Evolutionary conservation across 108 stramenopile species (phyloP).

Genomic region (Nitzschia palea): DNA sequence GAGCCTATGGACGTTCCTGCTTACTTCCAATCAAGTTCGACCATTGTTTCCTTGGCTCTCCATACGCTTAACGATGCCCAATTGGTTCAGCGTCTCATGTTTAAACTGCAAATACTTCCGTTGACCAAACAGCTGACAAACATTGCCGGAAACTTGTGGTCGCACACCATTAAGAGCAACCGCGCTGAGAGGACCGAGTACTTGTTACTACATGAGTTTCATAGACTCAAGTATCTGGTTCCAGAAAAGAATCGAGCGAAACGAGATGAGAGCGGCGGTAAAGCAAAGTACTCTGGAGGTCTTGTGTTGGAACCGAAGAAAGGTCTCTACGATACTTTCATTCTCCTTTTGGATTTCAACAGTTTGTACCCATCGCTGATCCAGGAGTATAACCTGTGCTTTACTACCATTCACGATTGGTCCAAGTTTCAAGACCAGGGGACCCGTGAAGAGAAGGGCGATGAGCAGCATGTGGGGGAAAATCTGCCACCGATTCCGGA

Average conservation of each 20-base stretch:
- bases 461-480: constrained; percentile 32
- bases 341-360: constrained; percentile 99
- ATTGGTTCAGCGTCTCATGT: constrained; percentile 91
- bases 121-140: constrained; percentile 96
- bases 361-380: constrained; percentile 98
- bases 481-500: constrained; percentile 92
- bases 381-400: constrained; percentile 99
- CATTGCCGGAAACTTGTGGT: constrained; percentile 97
- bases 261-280: constrained; percentile 49
- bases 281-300: constrained; percentile 97
- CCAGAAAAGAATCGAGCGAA: constrained; percentile 84
- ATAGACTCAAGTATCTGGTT: constrained; percentile 90
- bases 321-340: constrained; percentile 98
- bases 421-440: constrained; percentile 39
- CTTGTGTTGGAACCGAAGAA: constrained; percentile 99
- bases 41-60: constrained; percentile 81
- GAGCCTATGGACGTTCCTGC: constrained; percentile 92
- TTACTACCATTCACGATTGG: constrained; percentile 96
- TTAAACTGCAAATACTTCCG: constrained; percentile 95
- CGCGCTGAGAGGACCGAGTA: constrained; percentile 99
- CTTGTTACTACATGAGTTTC: constrained; percentile 98
- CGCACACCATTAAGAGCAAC: constrained; percentile 91
- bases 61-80: constrained; percentile 93
- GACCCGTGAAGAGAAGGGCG: neutral
- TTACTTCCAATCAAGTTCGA: constrained; percentile 68